Percentiles rank a stretch among this genome's conserved stretches.
Evolutionary conservation across 257 asterid species (phyloP).

Genomic region (Nicotiana tabacum): DNA sequence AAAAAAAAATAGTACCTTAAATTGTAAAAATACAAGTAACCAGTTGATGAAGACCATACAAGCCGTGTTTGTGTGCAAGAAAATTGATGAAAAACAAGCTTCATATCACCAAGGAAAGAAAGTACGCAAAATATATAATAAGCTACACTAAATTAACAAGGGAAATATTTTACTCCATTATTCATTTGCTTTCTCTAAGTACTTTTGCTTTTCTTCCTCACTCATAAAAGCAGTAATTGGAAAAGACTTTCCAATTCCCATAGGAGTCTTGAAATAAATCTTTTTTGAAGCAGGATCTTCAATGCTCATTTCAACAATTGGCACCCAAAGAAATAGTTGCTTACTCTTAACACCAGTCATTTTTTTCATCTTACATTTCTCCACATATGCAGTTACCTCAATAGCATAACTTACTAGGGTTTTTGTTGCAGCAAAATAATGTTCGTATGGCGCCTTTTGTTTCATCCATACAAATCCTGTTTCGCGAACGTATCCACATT

Average conservation of each 20-base stretch:
- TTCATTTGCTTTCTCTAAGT: conserved; percentile 21
- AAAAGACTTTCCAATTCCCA: conserved; percentile 80
- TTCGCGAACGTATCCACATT: conserved; percentile 67
- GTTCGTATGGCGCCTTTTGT: conserved; percentile 69
- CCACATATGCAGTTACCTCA: conserved; percentile 77
- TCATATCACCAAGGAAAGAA: too few species aligned
- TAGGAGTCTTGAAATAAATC: conserved; percentile 66
- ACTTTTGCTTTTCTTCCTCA: conserved; percentile 47
- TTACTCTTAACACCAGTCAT: conserved; percentile 64
- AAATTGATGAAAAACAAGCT: too few species aligned
- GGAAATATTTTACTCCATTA: too few species aligned
- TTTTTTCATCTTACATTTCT: conserved; percentile 81
- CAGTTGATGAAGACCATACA: too few species aligned
- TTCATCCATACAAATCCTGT: conserved; percentile 91
- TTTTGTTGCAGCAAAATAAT: conserved; percentile 46
- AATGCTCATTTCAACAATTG: conserved; percentile 78
- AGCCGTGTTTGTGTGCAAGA: too few species aligned
- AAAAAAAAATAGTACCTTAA: too few species aligned
- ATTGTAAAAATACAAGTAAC: too few species aligned
- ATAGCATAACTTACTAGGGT: conserved; percentile 58
- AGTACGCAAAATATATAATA: too few species aligned
- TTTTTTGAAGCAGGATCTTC: conserved; percentile 36
- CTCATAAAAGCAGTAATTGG: conserved; percentile 44
- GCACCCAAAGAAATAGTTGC: conserved; percentile 60
- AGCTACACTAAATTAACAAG: too few species aligned